Conservation (phyloP, 148 eudicot species). For the Rhododendron vialii region DNA sequence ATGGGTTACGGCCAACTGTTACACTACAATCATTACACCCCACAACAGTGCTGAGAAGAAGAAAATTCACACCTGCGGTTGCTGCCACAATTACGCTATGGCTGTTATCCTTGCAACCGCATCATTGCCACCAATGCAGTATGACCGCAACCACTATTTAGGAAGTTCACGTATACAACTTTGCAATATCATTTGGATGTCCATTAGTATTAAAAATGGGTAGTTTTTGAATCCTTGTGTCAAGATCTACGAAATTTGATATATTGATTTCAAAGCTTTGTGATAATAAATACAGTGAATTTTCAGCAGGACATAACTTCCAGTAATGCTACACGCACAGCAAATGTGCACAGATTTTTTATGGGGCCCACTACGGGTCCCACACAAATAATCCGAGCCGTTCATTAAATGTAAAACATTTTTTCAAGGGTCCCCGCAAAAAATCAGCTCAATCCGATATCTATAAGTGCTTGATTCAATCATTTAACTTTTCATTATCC, state of each 20-base stretch:
- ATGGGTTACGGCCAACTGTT: not conserved
- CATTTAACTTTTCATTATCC: too few relatives aligned
- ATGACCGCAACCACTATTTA: not conserved
- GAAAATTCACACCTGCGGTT: too few relatives aligned
- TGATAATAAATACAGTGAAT: not conserved
- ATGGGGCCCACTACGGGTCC: too few relatives aligned
- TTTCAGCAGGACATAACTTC: not conserved
- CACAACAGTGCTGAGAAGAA: too few relatives aligned
- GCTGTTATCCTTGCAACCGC: not conserved
- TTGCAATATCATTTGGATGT: not conserved
- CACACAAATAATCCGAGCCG: too few relatives aligned
- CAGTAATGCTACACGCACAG: too few relatives aligned
- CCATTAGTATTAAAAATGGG: not conserved
- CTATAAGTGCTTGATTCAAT: too few relatives aligned
- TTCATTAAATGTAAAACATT: too few relatives aligned
- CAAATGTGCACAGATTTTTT: too few relatives aligned
- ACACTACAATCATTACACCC: not conserved
- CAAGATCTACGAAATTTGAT: not conserved
- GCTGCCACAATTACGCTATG: too few relatives aligned
- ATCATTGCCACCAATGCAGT: not conserved
- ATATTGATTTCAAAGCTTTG: not conserved
- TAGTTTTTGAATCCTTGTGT: not conserved
- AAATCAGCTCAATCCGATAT: too few relatives aligned
- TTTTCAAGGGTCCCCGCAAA: too few relatives aligned
- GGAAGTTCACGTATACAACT: not conserved